A percentile compares a stretch with the other conserved stretches of the same genome.
Evolutionary conservation across 1,284 basidiomycete species (phyloP).

Genomic region (Naganishia sp.): DNA sequence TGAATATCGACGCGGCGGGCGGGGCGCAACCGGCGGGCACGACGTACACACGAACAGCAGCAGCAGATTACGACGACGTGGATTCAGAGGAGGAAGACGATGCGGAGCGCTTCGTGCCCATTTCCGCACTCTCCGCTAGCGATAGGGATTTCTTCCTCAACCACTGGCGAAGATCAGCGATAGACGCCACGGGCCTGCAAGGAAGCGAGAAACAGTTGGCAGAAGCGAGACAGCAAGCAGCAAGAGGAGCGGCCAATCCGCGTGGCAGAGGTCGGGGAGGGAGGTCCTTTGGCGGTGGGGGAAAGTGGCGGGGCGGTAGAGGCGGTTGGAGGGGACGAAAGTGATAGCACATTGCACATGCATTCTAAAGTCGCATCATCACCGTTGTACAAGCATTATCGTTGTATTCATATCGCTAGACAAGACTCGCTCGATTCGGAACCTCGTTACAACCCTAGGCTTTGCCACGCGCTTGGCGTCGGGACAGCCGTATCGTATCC

Average conservation of each 20-base stretch:
- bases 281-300: constrained; percentile 3
- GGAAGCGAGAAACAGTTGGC: constrained; percentile 27
- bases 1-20: background rate
- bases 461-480: constrained; percentile 22
- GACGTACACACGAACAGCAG: constrained; percentile 11
- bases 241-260: background rate
- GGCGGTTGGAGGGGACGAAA: constrained; percentile 14
- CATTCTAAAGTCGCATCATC: background rate
- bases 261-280: constrained; percentile 17
- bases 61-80: constrained; percentile 2
- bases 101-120: constrained; percentile 19
- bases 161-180: constrained; percentile 26
- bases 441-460: constrained; percentile 7
- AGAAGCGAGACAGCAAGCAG: constrained; percentile 11
- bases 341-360: background rate
- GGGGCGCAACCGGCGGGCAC: background rate
- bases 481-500: constrained; percentile 27
- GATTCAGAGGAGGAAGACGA: constrained; percentile 16
- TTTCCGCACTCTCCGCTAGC: constrained; percentile 18
- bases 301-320: constrained; percentile 13
- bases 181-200: constrained; percentile 11
- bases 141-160: constrained; percentile 26
- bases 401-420: background rate
- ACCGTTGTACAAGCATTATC: background rate
- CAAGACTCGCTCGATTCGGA: background rate